phyloP scores from a whole-genome alignment of 768 basidiomycete species.

The Leccinum barrowsii region DNA sequence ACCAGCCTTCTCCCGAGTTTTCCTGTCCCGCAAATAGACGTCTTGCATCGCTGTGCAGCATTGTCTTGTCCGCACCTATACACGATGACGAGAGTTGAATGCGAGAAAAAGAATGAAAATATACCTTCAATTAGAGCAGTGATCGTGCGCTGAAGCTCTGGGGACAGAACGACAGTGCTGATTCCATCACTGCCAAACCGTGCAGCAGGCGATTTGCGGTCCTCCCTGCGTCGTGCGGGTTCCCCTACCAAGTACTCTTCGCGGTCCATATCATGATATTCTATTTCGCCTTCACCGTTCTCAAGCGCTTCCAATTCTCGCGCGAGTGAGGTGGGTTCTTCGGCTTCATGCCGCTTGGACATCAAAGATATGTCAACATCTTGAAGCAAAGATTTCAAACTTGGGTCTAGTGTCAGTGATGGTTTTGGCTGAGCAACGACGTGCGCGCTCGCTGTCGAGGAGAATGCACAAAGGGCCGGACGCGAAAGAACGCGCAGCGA shows the following conservation, averaged over 20 bases:
- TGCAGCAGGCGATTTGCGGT: conserved; percentile 76
- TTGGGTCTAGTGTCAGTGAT: conserved; percentile 62
- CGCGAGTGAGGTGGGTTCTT: conserved; percentile 20
- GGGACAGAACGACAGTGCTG: conserved; percentile 68
- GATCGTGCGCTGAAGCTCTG: conserved; percentile 67
- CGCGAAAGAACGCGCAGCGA: conserved; percentile 25
- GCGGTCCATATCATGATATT: conserved; percentile 31
- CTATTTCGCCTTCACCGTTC: conserved; percentile 31
- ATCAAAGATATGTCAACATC: conserved; percentile 66
- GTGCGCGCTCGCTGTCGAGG: conserved; percentile 29
- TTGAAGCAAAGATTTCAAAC: conserved; percentile 54
- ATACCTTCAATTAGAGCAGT: conserved; percentile 63
- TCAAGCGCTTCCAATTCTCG: conserved; percentile 58
- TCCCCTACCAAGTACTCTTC: conserved; percentile 31
- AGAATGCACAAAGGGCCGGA: conserved; percentile 24
- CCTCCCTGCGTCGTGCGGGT: conserved; percentile 29
- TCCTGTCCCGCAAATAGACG: conserved; percentile 55
- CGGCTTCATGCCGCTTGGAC: conserved; percentile 33
- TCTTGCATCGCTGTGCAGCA: conserved; percentile 66
- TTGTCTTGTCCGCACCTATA: conserved; percentile 60
- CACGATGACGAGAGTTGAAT: conserved; percentile 8
- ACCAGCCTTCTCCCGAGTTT: conserved; percentile 44
- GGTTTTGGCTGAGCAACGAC: conserved; percentile 49
- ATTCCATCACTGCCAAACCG: conserved; percentile 71
- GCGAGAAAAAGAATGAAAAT: conserved; percentile 11